Conservation (phyloP, 208 protist genomes). For the Trypanosoma theileri region DNA sequence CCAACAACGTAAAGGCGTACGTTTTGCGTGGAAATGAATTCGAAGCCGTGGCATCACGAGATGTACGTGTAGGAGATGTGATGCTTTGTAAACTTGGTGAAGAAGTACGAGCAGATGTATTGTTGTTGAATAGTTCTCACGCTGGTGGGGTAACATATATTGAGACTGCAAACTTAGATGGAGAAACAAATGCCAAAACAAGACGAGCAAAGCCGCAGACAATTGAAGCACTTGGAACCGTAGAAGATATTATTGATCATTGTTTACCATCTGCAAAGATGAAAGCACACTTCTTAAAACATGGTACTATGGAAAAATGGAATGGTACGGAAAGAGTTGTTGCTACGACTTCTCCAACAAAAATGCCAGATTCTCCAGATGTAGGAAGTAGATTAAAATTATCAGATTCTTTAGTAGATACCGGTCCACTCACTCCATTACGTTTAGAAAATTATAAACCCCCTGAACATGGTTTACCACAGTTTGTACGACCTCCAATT, state of each 20-base stretch:
- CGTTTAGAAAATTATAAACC: too few species aligned
- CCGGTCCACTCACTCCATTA: too few species aligned
- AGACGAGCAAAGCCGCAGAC: constrained; percentile 63
- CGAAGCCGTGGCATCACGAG: constrained; percentile 44
- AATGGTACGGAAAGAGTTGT: neutral
- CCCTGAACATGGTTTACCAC: too few species aligned
- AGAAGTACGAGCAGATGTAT: constrained; percentile 79
- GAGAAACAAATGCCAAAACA: constrained; percentile 91
- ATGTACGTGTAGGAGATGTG: constrained; percentile 84
- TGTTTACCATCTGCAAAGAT: constrained; percentile 13
- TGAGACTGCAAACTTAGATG: constrained; percentile 91
- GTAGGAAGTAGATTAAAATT: neutral
- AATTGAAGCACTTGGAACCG: constrained; percentile 58
- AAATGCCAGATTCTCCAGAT: neutral
- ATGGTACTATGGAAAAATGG: constrained; percentile 15
- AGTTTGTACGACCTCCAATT: too few species aligned
- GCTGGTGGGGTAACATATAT: constrained; percentile 86
- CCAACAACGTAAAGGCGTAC: constrained; percentile 50
- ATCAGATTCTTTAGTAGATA: too few species aligned
- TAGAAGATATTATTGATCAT: constrained; percentile 68
- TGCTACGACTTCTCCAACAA: neutral
- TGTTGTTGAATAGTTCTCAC: constrained; percentile 76
- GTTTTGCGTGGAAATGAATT: constrained; percentile 52
- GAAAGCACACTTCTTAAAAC: constrained; percentile 5
- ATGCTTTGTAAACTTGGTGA: constrained; percentile 65